Evolutionary conservation across 495 filamentous ascomycete species (phyloP).

Genomic region (Aspergillus nidulans): DNA sequence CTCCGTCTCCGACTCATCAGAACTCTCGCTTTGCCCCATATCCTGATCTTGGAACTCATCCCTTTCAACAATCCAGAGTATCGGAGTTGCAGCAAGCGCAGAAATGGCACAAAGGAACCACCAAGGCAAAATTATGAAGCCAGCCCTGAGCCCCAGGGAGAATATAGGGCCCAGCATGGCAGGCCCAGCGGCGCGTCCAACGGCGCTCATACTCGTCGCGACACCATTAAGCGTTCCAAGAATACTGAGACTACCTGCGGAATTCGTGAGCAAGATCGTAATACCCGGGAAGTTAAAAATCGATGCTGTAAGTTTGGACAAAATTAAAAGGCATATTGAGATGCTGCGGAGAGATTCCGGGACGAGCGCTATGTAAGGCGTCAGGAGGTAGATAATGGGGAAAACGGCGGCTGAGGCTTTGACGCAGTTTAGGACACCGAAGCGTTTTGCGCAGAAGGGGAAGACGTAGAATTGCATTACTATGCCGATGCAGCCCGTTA

Average conservation of each 20-base stretch:
- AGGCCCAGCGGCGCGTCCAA: conserved; percentile 76
- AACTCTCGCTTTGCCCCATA: background rate
- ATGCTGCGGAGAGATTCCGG: conserved; percentile 37
- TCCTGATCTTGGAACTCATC: conserved; percentile 58
- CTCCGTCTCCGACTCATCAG: conserved; percentile 18
- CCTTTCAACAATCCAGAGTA: conserved; percentile 68
- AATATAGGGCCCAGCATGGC: conserved; percentile 62
- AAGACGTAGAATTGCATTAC: conserved; percentile 77
- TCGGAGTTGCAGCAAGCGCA: conserved; percentile 57
- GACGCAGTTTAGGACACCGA: conserved; percentile 67
- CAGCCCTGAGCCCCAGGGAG: conserved; percentile 63
- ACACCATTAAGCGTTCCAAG: conserved; percentile 89
- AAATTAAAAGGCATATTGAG: conserved; percentile 40
- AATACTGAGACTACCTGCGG: conserved; percentile 64
- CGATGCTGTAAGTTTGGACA: conserved; percentile 62
- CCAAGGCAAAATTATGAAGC: conserved; percentile 74
- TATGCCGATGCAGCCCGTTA: conserved; percentile 68
- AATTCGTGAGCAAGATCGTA: conserved; percentile 89
- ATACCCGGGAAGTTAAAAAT: conserved; percentile 84
- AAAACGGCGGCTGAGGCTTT: conserved; percentile 56
- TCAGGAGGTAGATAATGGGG: conserved; percentile 67
- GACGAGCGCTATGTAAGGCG: conserved; percentile 67
- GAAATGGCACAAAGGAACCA: conserved; percentile 64
- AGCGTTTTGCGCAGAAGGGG: conserved; percentile 60
- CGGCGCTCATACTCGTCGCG: conserved; percentile 69